Evolutionary conservation across 2,329 filamentous ascomycete genomes (phyloP), one percentile per base, ranked within the genome.

Genomic region (Proliferodiscus dingleyae): DNA sequence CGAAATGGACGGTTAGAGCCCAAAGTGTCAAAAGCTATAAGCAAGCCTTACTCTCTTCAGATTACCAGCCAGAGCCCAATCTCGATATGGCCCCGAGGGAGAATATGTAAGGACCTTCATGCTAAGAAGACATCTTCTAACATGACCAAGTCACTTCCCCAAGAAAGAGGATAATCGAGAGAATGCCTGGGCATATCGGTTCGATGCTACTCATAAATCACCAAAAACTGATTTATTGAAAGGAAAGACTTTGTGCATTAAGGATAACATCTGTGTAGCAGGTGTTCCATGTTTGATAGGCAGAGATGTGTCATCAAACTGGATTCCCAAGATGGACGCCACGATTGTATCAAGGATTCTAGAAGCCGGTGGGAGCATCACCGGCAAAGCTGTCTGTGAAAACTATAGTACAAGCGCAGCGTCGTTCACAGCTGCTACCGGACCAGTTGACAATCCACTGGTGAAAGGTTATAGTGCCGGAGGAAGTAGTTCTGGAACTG

Each of bases 181-280:
- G 32, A 53, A 53, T 37, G 50, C 50, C 3, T 56, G 52, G 54
- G 50, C 45, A 8, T 47, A 49, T 19, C 47, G 46, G 5, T 54
- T 54, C 18, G 29, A 43, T 21, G 28, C 53, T 7, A 26, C 42
- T 9, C 50, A 53, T 29, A 53, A 54, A 33, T 45, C 47, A 13
- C 52, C 54, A 9, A 15, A 33, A 13, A 47, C 47, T 5, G 32
- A 41, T 18, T 22, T 53, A 8, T 46, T 74, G n/a, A 62, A 51
- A 41, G 71, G 68, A 0, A 77, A 72, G 40, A 71, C 67, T 0
- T 55, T 77, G 3, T 74, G 71, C 46, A 49, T 79, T 11, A 79
- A 79, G 54, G 76, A 80, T 51, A 75, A 73, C 23, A 71, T 78
- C 29, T 70, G 72, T 3, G 73, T 79, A 1, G 73, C 73, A 2